Base-by-base conservation (phyloP, 192 early-diverging fungal genomes). In the Coemansia sp. region DNA sequence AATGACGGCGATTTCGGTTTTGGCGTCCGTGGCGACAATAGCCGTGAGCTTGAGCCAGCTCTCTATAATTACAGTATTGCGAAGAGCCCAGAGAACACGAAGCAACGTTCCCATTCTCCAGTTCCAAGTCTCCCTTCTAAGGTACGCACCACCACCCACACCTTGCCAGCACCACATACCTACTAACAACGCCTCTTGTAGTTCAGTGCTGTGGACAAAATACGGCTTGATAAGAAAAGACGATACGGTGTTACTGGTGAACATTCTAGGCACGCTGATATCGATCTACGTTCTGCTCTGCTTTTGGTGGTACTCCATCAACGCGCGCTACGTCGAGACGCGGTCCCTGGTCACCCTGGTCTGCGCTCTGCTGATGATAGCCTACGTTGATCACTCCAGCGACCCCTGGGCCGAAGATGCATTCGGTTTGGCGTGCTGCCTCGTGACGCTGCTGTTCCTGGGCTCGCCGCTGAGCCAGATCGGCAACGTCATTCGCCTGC, bases 41-140 rank as follows among this genome's bases (percentile, higher is more conserved):
- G 77, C 65, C 8, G 75, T 80, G 77, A 65, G 65, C 23, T n/a
- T 75, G 1, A 75, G 72, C 59, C 77, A 80, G 62, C 66, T 80
- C 4, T 48, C 69, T 16, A 61, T 80, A 8, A 37, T 80, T 0
- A 62, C 42, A 5, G 41, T 58, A n/a, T 28, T 80, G 1, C 65
- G 66, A 26, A 57, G 60, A 16, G 68, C 77, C 8, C 48, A 61
- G 12, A 53, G 58, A 12, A 39, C 60, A 9, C 36, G 73, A 21
- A 38, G 61, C 20, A 48, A 18, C 10, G 65, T 80, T 10, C 66
- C 77, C 3, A 66, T 75, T 0, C 18, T 74, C 18, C 77, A 74
- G 47, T 68, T 67, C 16, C 63, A 72, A 1, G 63, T 69, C 8
- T 80, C 77, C 28, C 72, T 69, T 35, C 65, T 80, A 20, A 69